A percentile compares a stretch with the other conserved stretches of the same genome.
These are phyloP conservation scores for Leucocoprinus leucothites DNA, from an alignment of 768 basidiomycete species.

Conservation along the genomic window DNA sequence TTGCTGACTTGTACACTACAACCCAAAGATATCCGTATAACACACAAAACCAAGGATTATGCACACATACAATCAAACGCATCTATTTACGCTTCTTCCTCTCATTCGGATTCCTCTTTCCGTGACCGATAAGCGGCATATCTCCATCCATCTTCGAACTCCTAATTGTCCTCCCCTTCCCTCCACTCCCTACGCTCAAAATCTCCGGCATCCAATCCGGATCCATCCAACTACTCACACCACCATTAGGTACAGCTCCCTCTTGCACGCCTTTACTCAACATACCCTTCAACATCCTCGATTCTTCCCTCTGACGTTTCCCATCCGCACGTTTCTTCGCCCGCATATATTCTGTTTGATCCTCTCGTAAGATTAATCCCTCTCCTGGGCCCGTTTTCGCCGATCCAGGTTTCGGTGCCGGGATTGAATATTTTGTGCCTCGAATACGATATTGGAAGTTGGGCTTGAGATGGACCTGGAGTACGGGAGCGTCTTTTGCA, in stretches of 20 bases:
- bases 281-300: conserved; percentile 64
- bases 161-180: conserved; percentile 62
- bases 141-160: conserved; percentile 54
- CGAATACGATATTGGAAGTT: conserved; percentile 94
- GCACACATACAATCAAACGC: too few species aligned
- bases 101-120: conserved; percentile 89
- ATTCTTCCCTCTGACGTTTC: conserved; percentile 75
- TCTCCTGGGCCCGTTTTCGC: conserved; percentile 82
- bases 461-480: conserved; percentile 90
- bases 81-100: too few species aligned
- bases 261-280: conserved; percentile 40
- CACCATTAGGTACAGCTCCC: conserved; percentile 46
- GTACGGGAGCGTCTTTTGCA: conserved; percentile 54
- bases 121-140: conserved; percentile 85
- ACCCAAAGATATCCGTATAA: conserved; percentile 94
- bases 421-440: conserved; percentile 91
- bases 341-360: conserved; percentile 83
- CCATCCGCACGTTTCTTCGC: conserved; percentile 78
- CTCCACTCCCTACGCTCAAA: conserved; percentile 59
- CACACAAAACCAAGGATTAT: conserved; percentile 90
- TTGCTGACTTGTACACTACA: conserved; percentile 1
- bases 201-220: conserved; percentile 93
- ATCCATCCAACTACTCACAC: conserved; percentile 86
- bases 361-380: conserved; percentile 88
- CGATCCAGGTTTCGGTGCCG: conserved; percentile 83